A percentile compares a stretch with the other conserved stretches of the same genome.
phyloP scores from a whole-genome alignment of 2,329 filamentous ascomycete genomes.

The Fusarium sp. region DNA sequence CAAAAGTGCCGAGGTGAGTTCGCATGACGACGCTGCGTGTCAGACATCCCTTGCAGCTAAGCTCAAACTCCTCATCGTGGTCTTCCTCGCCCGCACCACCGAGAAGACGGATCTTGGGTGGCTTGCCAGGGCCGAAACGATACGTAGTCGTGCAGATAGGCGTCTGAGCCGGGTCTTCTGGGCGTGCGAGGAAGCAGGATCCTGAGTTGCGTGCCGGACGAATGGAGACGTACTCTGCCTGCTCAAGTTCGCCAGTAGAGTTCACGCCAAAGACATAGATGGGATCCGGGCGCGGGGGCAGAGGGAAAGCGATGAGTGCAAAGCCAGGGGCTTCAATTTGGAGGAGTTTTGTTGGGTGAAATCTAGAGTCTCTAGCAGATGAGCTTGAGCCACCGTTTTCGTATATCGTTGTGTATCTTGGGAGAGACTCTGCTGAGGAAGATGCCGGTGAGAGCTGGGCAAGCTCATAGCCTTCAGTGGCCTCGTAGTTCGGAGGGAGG shows the following conservation, averaged over 20 bases:
- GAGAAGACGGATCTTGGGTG: constrained; percentile 58
- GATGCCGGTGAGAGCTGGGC: constrained; percentile 40
- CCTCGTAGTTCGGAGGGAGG: constrained; percentile 48
- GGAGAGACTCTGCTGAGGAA: constrained; percentile 45
- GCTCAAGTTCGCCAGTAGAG: constrained; percentile 53
- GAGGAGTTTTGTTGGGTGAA: constrained; percentile 58
- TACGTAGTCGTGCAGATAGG: constrained; percentile 66
- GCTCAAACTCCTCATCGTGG: constrained; percentile 42
- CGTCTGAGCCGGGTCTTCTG: constrained; percentile 48
- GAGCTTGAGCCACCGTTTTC: constrained; percentile 1
- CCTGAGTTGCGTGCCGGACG: constrained; percentile 61
- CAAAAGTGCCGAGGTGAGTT: constrained; percentile 62
- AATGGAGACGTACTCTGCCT: constrained; percentile 63
- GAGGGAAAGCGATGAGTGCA: constrained; percentile 56
- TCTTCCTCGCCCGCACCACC: background rate
- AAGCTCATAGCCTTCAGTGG: constrained; percentile 41
- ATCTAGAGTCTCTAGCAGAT: constrained; percentile 41
- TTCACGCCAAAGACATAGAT: constrained; percentile 58
- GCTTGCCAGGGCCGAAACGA: constrained; percentile 65
- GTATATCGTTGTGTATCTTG: constrained; percentile 40
- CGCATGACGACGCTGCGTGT: constrained; percentile 61
- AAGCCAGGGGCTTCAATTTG: constrained; percentile 64
- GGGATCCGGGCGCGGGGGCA: constrained; percentile 51
- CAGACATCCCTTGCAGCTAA: constrained; percentile 53
- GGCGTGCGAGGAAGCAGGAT: constrained; percentile 60